A percentile compares a stretch with the other conserved stretches of the same genome.
Conservation (phyloP, 768 basidiomycete species). For the Trichaptum fuscoviolaceum region DNA sequence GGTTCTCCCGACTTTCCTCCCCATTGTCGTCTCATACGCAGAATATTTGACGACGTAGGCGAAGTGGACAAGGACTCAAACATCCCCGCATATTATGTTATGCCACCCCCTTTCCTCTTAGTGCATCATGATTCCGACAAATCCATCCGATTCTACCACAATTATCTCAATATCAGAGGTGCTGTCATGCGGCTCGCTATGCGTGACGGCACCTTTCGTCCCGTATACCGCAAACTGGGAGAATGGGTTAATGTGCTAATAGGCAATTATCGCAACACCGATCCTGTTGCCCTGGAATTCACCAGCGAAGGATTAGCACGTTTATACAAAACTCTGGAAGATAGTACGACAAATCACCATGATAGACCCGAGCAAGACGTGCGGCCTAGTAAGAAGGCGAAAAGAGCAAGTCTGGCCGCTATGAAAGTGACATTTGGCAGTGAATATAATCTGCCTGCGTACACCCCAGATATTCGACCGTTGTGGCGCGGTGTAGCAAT, state of each 20-base stretch:
- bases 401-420: background rate
- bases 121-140: background rate
- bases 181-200: background rate
- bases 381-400: background rate
- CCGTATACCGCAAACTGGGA: background rate
- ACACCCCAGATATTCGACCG: background rate
- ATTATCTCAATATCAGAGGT: background rate
- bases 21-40: background rate
- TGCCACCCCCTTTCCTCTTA: background rate
- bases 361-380: background rate
- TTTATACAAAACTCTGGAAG: background rate
- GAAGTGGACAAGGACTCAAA: background rate
- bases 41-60: background rate
- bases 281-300: background rate
- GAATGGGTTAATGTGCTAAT: background rate
- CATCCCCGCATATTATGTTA: background rate
- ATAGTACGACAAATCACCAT: background rate
- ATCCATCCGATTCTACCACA: background rate
- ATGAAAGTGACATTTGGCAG: background rate
- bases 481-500: background rate
- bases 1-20: background rate
- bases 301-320: background rate
- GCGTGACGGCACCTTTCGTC: background rate
- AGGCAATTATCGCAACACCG: background rate
- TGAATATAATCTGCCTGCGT: background rate